Evolutionary conservation across 306 rosid genomes (phyloP), one percentile per base, ranked within the genome.

Genomic region (Gillenia trifoliata): DNA sequence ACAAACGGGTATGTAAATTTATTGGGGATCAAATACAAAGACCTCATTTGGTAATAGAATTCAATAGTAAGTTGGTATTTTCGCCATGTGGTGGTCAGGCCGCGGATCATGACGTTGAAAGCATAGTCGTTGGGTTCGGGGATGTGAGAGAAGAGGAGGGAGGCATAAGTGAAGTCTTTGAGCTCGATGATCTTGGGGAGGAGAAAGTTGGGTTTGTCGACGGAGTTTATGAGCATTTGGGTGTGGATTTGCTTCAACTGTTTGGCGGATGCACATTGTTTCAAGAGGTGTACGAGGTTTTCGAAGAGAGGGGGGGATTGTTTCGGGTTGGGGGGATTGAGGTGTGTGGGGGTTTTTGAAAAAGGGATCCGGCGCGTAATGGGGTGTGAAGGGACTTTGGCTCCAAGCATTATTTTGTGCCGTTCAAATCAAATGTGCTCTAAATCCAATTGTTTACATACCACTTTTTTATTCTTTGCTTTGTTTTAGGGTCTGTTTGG

Each of bases 31-130:
- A 85, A 17, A 23, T 83, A 82, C 29, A 80, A 65, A 13, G 56
- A 65, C 73, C 77, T 87, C 97, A 93, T 93, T 25, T 64, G 88
- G 77, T 78, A 76, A 67, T 88, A 87, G 56, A 91, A 78, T 0
- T 77, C 40, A 49, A 93, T 87, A 15, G 92, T 41, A 23, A 87
- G 94, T 61, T 86, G 38, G 75, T 85, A 79, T 4, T 76, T 67
- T 7, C 80, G 85, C 97, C 98, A 93, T 2, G 98, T 84, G 17
- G 90, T 88, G 61, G 98, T 72, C 26, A 90, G 83, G 6, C 94
- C 94, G 26, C 97, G 96, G 68, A 93, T 89, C 94, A 93, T 93
- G 78, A 93, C 79, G 75, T 91, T 93, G 80, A 93, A 93, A 9
- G 97, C 81, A 59, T 84, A 91, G 75, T 83, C 90, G 56, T 89